A percentile compares a stretch with the other conserved stretches of the same genome.
Evolutionary conservation across 768 basidiomycete genomes (phyloP).

Genomic region (Russula lepida): DNA sequence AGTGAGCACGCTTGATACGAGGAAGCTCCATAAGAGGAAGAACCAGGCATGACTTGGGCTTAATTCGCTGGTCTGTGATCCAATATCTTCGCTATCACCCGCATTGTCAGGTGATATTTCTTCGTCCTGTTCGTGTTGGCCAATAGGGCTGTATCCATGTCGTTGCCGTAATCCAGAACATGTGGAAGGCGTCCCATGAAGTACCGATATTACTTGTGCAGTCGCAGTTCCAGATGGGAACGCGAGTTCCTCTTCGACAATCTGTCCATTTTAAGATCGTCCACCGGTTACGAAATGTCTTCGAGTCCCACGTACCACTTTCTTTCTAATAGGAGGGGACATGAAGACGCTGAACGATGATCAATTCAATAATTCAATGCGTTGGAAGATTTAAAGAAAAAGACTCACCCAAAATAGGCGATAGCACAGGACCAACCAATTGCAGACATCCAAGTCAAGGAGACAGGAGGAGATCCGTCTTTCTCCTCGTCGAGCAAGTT

Average conservation of each 20-base stretch:
- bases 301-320: slow-evolving; percentile 57
- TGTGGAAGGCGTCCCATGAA: slow-evolving; percentile 65
- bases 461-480: slow-evolving; percentile 72
- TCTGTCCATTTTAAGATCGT: slow-evolving; percentile 35
- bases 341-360: slow-evolving; percentile 67
- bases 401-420: slow-evolving; percentile 79
- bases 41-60: slow-evolving; percentile 69
- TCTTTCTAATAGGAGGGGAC: slow-evolving; percentile 88
- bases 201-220: slow-evolving; percentile 86
- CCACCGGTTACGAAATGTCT: neutral
- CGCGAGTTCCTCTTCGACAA: slow-evolving; percentile 86
- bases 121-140: slow-evolving; percentile 30
- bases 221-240: slow-evolving; percentile 97
- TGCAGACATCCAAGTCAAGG: slow-evolving; percentile 63
- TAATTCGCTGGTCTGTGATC: slow-evolving; percentile 34
- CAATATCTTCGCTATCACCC: slow-evolving; percentile 22
- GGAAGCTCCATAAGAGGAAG: slow-evolving; percentile 70
- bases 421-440: slow-evolving; percentile 84
- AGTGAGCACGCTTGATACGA: slow-evolving; percentile 64
- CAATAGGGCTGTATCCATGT: slow-evolving; percentile 44
- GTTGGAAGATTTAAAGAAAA: neutral
- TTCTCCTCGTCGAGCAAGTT: slow-evolving; percentile 61
- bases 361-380: neutral
- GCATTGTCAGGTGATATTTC: slow-evolving; percentile 17
- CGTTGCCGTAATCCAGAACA: slow-evolving; percentile 48